phyloP scores from a whole-genome alignment of 805 yeast species.

The Starmerella roubikii region DNA sequence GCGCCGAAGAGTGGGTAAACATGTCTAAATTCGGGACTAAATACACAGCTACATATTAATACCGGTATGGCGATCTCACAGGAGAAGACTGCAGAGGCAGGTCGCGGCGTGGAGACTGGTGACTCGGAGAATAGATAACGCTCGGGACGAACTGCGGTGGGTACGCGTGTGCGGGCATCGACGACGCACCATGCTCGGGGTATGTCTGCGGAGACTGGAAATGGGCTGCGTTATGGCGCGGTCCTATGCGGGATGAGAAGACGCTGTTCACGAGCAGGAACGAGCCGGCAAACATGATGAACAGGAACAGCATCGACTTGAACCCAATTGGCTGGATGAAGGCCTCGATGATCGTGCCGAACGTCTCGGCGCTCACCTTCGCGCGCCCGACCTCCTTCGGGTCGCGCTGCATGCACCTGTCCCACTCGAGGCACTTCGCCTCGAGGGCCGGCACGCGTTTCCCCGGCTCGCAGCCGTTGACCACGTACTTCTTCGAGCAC shows the following conservation, averaged over 20 bases:
- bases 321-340: constrained; percentile 58
- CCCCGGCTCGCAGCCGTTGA: constrained; percentile 53
- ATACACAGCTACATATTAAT: too few species aligned
- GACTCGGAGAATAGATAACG: constrained; percentile 3
- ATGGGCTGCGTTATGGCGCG: constrained; percentile 9
- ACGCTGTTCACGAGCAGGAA: constrained; percentile 23
- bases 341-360: constrained; percentile 70
- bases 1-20: too few species aligned
- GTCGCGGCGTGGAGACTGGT: background rate
- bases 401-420: constrained; percentile 67
- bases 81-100: background rate
- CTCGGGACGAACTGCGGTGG: background rate
- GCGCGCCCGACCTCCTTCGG: constrained; percentile 57
- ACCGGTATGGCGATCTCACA: background rate
- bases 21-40: too few species aligned
- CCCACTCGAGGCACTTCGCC: constrained; percentile 57
- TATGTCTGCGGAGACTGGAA: background rate
- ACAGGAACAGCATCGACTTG: constrained; percentile 40
- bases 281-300: constrained; percentile 22
- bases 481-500: constrained; percentile 55
- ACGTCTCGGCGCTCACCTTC: constrained; percentile 61
- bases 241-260: constrained; percentile 21
- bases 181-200: too few species aligned
- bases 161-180: constrained; percentile 1
- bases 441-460: constrained; percentile 68